These are phyloP conservation scores for Hypoxylon subgilvum DNA, from an alignment of 495 filamentous ascomycete genomes.

Conservation along the genomic window DNA sequence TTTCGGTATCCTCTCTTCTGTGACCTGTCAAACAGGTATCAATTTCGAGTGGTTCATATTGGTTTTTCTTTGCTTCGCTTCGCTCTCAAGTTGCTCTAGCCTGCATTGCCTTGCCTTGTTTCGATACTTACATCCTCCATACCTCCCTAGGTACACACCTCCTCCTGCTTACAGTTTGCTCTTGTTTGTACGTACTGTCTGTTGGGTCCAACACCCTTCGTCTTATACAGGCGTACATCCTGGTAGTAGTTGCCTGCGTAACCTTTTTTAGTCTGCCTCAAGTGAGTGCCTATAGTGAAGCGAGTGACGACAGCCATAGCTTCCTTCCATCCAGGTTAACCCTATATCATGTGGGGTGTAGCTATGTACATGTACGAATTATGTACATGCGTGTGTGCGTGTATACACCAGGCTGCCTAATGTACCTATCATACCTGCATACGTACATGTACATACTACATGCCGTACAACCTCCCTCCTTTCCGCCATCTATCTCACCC, in stretches of 20 bases:
- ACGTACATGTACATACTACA: no score
- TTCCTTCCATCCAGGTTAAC: conserved; percentile 11
- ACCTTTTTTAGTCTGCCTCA: no score
- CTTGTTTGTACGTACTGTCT: background rate
- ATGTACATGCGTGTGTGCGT: no score
- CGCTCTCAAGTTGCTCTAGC: no score
- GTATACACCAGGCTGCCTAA: no score
- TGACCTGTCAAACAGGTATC: background rate
- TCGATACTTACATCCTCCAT: background rate
- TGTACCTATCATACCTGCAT: no score
- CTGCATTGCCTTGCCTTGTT: background rate
- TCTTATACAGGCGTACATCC: no score
- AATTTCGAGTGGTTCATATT: no score
- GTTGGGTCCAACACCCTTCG: no score
- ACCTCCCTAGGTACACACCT: background rate
- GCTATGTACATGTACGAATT: background rate
- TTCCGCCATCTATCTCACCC: conserved; percentile 6
- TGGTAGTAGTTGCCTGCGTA: no score
- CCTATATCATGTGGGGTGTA: conserved; percentile 3
- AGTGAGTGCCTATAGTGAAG: background rate
- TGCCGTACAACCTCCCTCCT: background rate
- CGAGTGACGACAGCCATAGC: conserved; percentile 18
- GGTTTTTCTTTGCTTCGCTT: background rate
- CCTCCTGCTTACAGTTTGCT: background rate
- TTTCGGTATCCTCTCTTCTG: background rate